Percentiles rank a stretch among this genome's conserved stretches.
phyloP scores from a whole-genome alignment of 441 rosid genomes.

The Gossypium laxum region DNA sequence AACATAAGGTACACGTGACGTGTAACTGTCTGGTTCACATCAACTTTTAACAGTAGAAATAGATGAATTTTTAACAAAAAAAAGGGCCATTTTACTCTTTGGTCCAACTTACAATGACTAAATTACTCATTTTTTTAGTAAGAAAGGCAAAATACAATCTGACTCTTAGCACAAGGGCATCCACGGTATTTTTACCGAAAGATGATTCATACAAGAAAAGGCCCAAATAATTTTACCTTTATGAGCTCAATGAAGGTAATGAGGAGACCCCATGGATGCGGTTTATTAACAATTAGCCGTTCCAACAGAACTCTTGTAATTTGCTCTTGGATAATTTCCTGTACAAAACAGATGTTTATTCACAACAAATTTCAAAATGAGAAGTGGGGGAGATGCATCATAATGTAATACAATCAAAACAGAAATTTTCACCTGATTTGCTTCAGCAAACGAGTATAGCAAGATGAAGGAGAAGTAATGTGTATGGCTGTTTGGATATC shows the following conservation, averaged over 20 bases:
- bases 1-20: too few relatives aligned
- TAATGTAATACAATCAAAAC: background rate
- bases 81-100: too few relatives aligned
- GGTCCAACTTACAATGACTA: too few relatives aligned
- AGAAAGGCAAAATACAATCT: too few relatives aligned
- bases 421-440: slow-evolving; percentile 55
- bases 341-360: slow-evolving; percentile 1
- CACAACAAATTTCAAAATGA: background rate
- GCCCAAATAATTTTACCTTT: slow-evolving; percentile 33
- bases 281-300: slow-evolving; percentile 83
- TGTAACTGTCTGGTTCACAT: too few relatives aligned
- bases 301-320: slow-evolving; percentile 89
- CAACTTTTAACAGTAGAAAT: too few relatives aligned
- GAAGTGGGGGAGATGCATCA: background rate
- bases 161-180: too few relatives aligned
- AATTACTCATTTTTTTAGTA: too few relatives aligned
- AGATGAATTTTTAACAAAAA: too few relatives aligned
- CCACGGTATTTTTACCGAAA: too few relatives aligned
- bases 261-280: slow-evolving; percentile 98
- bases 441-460: slow-evolving; percentile 65
- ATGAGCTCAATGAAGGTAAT: slow-evolving; percentile 95
- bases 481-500: slow-evolving; percentile 94
- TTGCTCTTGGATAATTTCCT: slow-evolving; percentile 98
- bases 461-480: slow-evolving; percentile 89
- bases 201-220: background rate